Conservation (phyloP, 768 basidiomycete genomes). For the Rubroboletus pulcherrimus region DNA sequence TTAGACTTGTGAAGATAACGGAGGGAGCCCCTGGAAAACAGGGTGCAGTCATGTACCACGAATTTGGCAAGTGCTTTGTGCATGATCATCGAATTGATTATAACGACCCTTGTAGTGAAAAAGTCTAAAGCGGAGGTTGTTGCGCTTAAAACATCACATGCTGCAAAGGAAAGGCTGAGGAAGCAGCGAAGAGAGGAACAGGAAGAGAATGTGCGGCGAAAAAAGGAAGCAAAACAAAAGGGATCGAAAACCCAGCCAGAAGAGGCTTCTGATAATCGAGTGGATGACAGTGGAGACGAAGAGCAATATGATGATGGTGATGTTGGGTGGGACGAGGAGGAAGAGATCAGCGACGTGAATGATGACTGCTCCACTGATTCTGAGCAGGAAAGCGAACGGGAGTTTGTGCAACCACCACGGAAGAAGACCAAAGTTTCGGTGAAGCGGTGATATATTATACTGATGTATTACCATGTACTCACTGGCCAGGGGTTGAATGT, state of each 20-base stretch:
- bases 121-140: conserved; percentile 77
- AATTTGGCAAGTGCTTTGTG: conserved; percentile 64
- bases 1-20: conserved; percentile 87
- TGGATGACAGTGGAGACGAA: conserved; percentile 41
- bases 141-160: conserved; percentile 68
- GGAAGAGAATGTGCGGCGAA: conserved; percentile 83
- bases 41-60: conserved; percentile 90
- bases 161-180: conserved; percentile 68
- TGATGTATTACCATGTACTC: conserved; percentile 14
- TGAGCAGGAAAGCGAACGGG: conserved; percentile 46
- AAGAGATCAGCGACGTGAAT: conserved; percentile 58
- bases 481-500: background rate
- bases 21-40: conserved; percentile 94
- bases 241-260: conserved; percentile 23
- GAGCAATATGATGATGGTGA: conserved; percentile 36
- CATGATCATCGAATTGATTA: background rate
- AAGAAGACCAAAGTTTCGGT: conserved; percentile 55
- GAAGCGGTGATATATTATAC: conserved; percentile 37
- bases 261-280: conserved; percentile 37
- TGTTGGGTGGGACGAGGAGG: conserved; percentile 54
- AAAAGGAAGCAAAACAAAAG: conserved; percentile 49
- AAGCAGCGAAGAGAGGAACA: conserved; percentile 85
- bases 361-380: conserved; percentile 40
- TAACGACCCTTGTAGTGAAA: conserved; percentile 56
- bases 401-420: conserved; percentile 43